Evolutionary conservation across 208 protist genomes (phyloP), one percentile per base, ranked within the genome.

Genomic region (Trypanosoma platydactyli): DNA sequence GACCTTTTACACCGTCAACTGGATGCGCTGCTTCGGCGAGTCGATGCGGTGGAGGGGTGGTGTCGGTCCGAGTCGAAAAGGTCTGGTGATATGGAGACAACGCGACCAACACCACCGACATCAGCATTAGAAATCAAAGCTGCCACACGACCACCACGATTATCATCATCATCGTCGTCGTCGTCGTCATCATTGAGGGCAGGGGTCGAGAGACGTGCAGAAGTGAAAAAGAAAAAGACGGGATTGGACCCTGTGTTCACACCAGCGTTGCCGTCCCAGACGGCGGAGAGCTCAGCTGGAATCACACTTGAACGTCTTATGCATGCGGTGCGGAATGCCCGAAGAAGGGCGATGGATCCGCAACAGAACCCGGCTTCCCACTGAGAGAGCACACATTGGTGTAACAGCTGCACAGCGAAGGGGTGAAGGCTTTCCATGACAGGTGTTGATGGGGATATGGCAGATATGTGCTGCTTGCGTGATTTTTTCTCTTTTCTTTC

Each of bases 271-370:
- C 27, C 57, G 6, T 16, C 25, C 25, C 38, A 16, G 25, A n/a
- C 38, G 51, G n/a, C 3, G 50, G 55, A 63, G 11, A 1, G 12
- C 5, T 15, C 45, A 20, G 0, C 12, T 2, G 54, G 45, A 6
- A 53, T 70, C 35, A 70, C 64, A 60, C 45, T 70, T 3, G 62
- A 72, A 42, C 54, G 58, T 7, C 46, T 64, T 20, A 65, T 64
- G 66, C 38, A 44, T 11, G 66, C 55, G 18, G 66, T 71, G n/a
- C 58, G 66, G 15, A 56, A 13, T 12, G 66, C 66, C 3, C n/a
- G 46, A 35, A 38, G 50, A 24, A n/a, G 30, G 35, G 66, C 66
- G 50, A 64, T n/a, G 41, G 27, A 65, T 44, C 66, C 58, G 27
- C 16, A 59, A 51, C 18, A 48, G 20, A 27, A 57, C 12, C 27